Evolutionary conservation across 768 basidiomycete species (phyloP).

Genomic region (Leccinum incarnatum): DNA sequence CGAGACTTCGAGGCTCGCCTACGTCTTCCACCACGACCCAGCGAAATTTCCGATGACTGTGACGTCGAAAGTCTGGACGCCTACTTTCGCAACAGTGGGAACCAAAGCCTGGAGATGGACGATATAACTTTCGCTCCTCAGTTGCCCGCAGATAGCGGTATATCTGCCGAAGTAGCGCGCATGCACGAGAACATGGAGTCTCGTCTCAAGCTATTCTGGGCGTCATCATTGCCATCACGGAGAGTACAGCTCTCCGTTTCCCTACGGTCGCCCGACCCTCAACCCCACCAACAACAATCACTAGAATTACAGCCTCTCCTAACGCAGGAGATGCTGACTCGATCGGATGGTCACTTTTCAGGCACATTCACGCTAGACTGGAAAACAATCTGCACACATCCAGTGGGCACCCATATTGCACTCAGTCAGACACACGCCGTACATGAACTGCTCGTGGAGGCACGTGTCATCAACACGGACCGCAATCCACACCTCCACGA

Average conservation of each 20-base stretch:
- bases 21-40: conserved; percentile 53
- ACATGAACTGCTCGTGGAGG: conserved; percentile 52
- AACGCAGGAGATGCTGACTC: conserved; percentile 52
- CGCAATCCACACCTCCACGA: conserved; percentile 41
- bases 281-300: conserved; percentile 29
- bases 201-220: conserved; percentile 80
- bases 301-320: conserved; percentile 46
- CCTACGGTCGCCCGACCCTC: conserved; percentile 24
- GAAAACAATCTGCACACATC: conserved; percentile 66
- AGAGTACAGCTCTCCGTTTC: conserved; percentile 63
- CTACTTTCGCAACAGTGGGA: conserved; percentile 38
- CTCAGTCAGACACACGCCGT: conserved; percentile 45
- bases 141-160: conserved; percentile 18
- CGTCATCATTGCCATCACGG: conserved; percentile 62
- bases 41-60: conserved; percentile 58
- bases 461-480: conserved; percentile 43
- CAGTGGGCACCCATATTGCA: conserved; percentile 52
- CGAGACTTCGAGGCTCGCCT: conserved; percentile 29
- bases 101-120: conserved; percentile 20
- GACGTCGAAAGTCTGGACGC: conserved; percentile 56
- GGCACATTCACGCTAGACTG: conserved; percentile 60
- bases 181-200: conserved; percentile 75
- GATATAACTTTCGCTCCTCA: conserved; percentile 14
- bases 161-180: conserved; percentile 41
- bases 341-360: conserved; percentile 72